Percentiles rank a stretch among this genome's conserved stretches.
phyloP scores from a whole-genome alignment of 768 basidiomycete species.

The Ramaria sp. region DNA sequence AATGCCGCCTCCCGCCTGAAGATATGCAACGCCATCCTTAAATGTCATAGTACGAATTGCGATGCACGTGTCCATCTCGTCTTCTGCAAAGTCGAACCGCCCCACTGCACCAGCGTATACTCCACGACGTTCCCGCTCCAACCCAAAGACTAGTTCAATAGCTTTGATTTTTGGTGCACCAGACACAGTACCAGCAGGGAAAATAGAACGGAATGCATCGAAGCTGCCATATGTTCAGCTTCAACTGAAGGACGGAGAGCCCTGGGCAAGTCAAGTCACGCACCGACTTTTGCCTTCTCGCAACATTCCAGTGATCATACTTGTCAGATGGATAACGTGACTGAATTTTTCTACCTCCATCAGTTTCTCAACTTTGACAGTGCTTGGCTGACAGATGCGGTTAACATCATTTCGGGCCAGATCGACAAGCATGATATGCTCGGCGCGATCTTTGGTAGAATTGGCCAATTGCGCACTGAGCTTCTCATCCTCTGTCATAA shows the following conservation, averaged over 20 bases:
- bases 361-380: constrained; percentile 91
- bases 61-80: constrained; percentile 97
- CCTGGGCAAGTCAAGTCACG: constrained; percentile 5
- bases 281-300: constrained; percentile 79
- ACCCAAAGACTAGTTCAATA: constrained; percentile 78
- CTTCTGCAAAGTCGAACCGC: constrained; percentile 90
- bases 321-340: constrained; percentile 96
- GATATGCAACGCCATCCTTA: constrained; percentile 82
- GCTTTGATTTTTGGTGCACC: constrained; percentile 99
- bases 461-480: constrained; percentile 63
- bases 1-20: constrained; percentile 96
- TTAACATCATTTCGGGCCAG: constrained; percentile 98
- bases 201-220: constrained; percentile 97
- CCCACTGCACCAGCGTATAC: constrained; percentile 97
- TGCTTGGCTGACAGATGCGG: constrained; percentile 87
- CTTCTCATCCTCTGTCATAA: constrained; percentile 69
- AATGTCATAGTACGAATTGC: constrained; percentile 97
- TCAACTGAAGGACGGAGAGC: neutral
- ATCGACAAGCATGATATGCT: constrained; percentile 99
- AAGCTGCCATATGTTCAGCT: constrained; percentile 44
- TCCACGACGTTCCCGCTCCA: constrained; percentile 85
- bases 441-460: constrained; percentile 92
- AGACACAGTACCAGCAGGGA: constrained; percentile 97
- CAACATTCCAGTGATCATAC: constrained; percentile 82
- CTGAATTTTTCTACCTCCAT: constrained; percentile 94